Base-by-base conservation (phyloP, 192 early-diverging fungal species). In the Mortierella claussenii region DNA sequence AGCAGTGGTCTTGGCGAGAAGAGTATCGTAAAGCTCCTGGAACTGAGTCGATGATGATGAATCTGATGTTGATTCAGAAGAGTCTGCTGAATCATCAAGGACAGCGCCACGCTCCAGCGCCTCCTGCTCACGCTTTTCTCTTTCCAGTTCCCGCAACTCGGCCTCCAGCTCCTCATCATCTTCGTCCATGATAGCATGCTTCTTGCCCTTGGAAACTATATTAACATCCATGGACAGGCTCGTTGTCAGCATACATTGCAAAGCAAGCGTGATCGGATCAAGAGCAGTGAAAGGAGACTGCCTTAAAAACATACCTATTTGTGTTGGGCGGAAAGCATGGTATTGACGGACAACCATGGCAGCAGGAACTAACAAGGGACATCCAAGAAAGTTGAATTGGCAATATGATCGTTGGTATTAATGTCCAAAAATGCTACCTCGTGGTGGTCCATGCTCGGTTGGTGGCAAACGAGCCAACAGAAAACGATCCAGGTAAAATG, bases 101-200 rank as follows among this genome's bases (percentile, higher is more conserved):
- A 54, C 33, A 49, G 65, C 71, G 21, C 65, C 65, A 12, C 45
- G 37, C 40, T 76, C 73, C 51, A 76, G 36, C 12, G 73, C 65
- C 20, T 76, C 73, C 52, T 40, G 52, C 31, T 76, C 73, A 26
- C 73, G 73, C 59, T 67, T 76, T 43, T 76, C 73, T 36, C 63
- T 59, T 60, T 76, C 73, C 65, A 76, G 32, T 55, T 59, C 73
- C 44, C 15, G 51, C 21, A 76, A 43, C 28, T 76, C 73, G 4
- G 73, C 73, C 31, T 76, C 73, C 8, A 76, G 64, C 24, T 76
- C 73, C 28, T 65, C 73, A 24, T 76, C 73, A 28, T 76, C 73
- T 42, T 76, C 73, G 17, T 76, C 73, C 53, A 66, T 11, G 40
- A 76, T 26, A 11, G 73, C 73, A n/a, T 67, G 73, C 54, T 76